Evolutionary conservation across 768 basidiomycete species (phyloP).

Genomic region (Collybia sordida): DNA sequence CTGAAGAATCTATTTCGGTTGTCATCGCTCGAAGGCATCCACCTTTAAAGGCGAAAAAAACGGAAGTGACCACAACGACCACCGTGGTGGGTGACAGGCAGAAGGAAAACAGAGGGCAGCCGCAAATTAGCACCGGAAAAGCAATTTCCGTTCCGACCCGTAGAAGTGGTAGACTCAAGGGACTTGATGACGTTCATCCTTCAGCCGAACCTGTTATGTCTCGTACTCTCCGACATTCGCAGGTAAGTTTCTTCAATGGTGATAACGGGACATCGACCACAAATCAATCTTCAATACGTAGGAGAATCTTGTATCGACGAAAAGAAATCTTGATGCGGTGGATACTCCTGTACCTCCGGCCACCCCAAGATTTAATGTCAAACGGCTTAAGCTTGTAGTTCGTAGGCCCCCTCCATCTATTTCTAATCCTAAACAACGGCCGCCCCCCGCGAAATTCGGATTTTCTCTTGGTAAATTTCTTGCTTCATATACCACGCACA

Average conservation of each 20-base stretch:
- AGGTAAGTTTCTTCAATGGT: background rate
- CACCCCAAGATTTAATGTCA: conserved; percentile 40
- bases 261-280: no score
- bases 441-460: conserved; percentile 48
- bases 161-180: conserved; percentile 17
- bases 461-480: conserved; percentile 59
- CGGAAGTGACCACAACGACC: background rate
- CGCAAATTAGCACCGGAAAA: conserved; percentile 1
- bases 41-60: background rate
- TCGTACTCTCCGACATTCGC: background rate
- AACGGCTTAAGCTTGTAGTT: conserved; percentile 68
- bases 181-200: background rate
- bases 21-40: background rate
- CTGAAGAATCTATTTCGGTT: background rate
- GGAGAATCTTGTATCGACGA: no score
- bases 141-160: conserved; percentile 11
- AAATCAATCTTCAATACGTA: no score
- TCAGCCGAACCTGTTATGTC: conserved; percentile 4
- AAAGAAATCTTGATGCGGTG: no score
- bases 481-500: conserved; percentile 57
- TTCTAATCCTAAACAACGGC: conserved; percentile 69
- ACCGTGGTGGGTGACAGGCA: no score
- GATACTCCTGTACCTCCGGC: conserved; percentile 13
- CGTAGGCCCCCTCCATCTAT: conserved; percentile 58
- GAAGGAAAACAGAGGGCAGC: background rate